These are phyloP conservation scores for Phytophthora capsici DNA, from an alignment of 352 stramenopile genomes.

Conservation along the genomic window DNA sequence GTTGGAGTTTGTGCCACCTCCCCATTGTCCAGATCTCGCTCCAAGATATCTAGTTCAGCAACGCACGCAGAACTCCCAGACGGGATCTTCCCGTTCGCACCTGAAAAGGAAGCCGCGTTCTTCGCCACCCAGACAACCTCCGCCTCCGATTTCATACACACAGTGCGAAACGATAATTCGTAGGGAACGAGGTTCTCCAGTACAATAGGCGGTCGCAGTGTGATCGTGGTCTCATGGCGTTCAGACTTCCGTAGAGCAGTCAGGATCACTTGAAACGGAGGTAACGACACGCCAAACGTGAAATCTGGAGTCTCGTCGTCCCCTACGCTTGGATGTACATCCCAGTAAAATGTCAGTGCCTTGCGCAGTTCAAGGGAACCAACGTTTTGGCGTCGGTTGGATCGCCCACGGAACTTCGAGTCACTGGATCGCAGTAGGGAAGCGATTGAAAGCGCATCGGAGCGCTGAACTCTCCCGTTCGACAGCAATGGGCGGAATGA, in stretches of 20 bases:
- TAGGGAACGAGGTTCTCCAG: constrained; percentile 84
- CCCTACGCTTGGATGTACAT: constrained; percentile 51
- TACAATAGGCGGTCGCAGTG: constrained; percentile 67
- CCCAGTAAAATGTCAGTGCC: constrained; percentile 82
- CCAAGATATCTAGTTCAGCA: constrained; percentile 74
- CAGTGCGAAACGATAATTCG: constrained; percentile 72
- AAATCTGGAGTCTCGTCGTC: constrained; percentile 17
- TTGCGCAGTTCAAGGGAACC: constrained; percentile 67
- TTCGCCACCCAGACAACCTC: constrained; percentile 69
- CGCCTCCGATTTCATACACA: constrained; percentile 78
- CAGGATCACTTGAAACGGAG: constrained; percentile 80
- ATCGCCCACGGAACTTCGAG: constrained; percentile 24
- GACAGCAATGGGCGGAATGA: constrained; percentile 72
- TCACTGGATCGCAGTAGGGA: constrained; percentile 58
- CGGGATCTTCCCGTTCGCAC: constrained; percentile 54
- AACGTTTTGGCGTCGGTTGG: constrained; percentile 49
- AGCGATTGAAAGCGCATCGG: constrained; percentile 62
- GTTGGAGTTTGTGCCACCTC: constrained; percentile 56
- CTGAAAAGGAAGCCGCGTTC: constrained; percentile 73
- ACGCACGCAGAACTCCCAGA: constrained; percentile 67
- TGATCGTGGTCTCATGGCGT: constrained; percentile 77
- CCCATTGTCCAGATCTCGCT: constrained; percentile 43
- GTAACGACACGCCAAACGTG: constrained; percentile 54
- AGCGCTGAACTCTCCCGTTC: constrained; percentile 68
- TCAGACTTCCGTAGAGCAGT: constrained; percentile 77